Conservation (phyloP, 257 asterid genomes). For the Prunella vulgaris region DNA sequence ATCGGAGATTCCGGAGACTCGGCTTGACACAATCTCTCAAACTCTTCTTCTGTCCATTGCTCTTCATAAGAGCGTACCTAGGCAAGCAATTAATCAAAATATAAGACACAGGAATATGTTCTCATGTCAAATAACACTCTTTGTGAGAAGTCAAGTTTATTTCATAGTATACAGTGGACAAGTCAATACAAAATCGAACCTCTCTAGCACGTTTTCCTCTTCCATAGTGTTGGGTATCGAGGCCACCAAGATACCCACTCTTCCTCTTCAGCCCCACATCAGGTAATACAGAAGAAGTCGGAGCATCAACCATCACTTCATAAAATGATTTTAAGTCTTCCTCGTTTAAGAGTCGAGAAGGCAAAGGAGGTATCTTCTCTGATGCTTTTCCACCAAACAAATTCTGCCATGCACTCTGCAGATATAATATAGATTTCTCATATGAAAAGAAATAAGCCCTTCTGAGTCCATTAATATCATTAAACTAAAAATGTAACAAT, state of each 20-base stretch:
- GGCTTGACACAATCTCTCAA: constrained; percentile 84
- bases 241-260: constrained; percentile 77
- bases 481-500: constrained; percentile 9
- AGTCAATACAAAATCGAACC: constrained; percentile 44
- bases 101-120: not conserved
- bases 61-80: constrained; percentile 98
- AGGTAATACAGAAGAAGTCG: constrained; percentile 39
- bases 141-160: constrained; percentile 1
- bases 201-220: constrained; percentile 98
- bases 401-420: constrained; percentile 74
- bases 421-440: constrained; percentile 7
- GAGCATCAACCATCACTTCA: constrained; percentile 75
- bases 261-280: constrained; percentile 69
- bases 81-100: constrained; percentile 24
- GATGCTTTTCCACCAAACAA: constrained; percentile 39
- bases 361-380: constrained; percentile 62
- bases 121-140: not conserved
- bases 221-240: constrained; percentile 92
- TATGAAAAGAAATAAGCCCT: constrained; percentile 15
- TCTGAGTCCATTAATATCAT: not conserved
- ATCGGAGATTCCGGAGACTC: constrained; percentile 77
- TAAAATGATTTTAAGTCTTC: constrained; percentile 77
- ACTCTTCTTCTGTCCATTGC: constrained; percentile 98
- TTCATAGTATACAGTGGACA: not conserved
- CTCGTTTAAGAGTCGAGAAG: constrained; percentile 78